Percentiles rank a stretch among this genome's conserved stretches.
Evolutionary conservation across 805 yeast genomes (phyloP).

Genomic region (Wickerhamomyces mucosus): DNA sequence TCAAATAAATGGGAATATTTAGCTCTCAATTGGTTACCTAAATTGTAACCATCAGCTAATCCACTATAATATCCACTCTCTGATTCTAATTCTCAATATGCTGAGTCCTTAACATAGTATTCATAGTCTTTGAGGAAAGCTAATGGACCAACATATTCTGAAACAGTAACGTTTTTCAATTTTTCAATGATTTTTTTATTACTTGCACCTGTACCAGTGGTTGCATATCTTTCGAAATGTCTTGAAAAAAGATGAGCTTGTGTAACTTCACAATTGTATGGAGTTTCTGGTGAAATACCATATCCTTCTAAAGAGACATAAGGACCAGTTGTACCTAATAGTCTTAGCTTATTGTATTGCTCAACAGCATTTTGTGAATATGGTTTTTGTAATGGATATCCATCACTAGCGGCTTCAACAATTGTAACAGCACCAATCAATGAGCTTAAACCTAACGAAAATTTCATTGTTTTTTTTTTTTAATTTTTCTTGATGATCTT

Average conservation of each 20-base stretch:
- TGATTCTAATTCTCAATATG: constrained; percentile 33
- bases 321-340: constrained; percentile 50
- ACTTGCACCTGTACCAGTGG: constrained; percentile 27
- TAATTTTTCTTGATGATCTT: too few relatives aligned
- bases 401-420: neutral
- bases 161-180: constrained; percentile 23
- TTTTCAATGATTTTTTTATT: constrained; percentile 17
- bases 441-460: neutral
- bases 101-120: constrained; percentile 33
- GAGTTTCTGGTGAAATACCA: constrained; percentile 40
- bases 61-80: constrained; percentile 37
- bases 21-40: constrained; percentile 35
- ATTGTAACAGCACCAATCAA: neutral
- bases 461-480: too few relatives aligned
- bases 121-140: constrained; percentile 44
- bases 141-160: constrained; percentile 37
- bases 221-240: constrained; percentile 75
- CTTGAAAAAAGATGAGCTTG: constrained; percentile 67
- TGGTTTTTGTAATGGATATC: constrained; percentile 4
- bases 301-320: constrained; percentile 40
- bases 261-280: constrained; percentile 42
- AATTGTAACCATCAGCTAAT: constrained; percentile 30
- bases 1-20: constrained; percentile 34
- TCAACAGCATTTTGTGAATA: constrained; percentile 13
- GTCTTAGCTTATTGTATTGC: constrained; percentile 25